Evolutionary conservation across 306 rosid species (phyloP).

Genomic region (Acacia crassicarpa): DNA sequence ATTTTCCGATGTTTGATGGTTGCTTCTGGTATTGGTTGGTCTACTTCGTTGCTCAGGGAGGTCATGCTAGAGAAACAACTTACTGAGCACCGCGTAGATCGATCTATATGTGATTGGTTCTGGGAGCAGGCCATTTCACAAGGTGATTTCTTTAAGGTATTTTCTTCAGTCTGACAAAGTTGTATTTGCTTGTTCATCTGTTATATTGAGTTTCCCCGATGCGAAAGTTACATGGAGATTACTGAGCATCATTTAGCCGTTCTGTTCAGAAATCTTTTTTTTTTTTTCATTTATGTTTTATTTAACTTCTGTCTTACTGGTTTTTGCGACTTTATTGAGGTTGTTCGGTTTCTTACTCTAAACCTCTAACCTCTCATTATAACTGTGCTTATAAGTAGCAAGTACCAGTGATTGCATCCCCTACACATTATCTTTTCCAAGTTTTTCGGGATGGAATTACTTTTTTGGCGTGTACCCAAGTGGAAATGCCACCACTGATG

Average conservation of each 20-base stretch:
- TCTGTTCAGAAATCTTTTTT: neutral
- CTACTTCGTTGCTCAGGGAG: conserved; percentile 55
- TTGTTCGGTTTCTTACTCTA: neutral
- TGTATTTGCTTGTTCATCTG: neutral
- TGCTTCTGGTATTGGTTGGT: neutral
- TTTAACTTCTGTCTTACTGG: neutral
- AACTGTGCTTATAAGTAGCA: conserved; percentile 43
- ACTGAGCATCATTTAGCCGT: neutral
- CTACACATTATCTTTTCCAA: conserved; percentile 96
- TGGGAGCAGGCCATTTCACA: conserved; percentile 85
- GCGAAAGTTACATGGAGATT: neutral
- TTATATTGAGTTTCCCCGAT: neutral
- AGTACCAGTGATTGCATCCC: conserved; percentile 92
- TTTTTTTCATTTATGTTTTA: neutral
- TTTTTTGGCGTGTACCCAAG: conserved; percentile 94
- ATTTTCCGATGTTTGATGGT: neutral
- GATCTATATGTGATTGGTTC: conserved; percentile 89
- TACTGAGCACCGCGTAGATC: conserved; percentile 93
- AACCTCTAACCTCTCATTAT: neutral
- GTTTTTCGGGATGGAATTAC: conserved; percentile 86
- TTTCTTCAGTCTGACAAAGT: neutral
- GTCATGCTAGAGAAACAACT: conserved; percentile 97
- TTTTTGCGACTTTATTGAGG: neutral
- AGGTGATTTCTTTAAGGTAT: conserved; percentile 83
- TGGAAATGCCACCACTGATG: conserved; percentile 98